phyloP scores from a whole-genome alignment of 2,329 filamentous ascomycete genomes.

The Aureobasidium pullulans region DNA sequence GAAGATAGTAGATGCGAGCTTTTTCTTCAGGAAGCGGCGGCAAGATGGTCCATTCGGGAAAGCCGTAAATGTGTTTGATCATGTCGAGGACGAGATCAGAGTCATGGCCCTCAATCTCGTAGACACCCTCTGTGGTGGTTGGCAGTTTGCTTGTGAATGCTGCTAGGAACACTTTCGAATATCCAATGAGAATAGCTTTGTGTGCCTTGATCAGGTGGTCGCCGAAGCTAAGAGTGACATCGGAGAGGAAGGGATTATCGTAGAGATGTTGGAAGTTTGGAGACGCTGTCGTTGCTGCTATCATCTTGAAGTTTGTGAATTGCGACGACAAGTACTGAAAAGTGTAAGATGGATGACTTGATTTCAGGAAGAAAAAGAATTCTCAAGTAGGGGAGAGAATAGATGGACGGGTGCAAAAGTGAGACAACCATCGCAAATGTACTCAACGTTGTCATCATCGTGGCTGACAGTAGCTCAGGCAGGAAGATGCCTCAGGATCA shows the following conservation, averaged over 20 bases:
- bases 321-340: no score
- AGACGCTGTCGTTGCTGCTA: no score
- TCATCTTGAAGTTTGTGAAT: no score
- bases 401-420: no score
- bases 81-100: background rate
- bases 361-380: no score
- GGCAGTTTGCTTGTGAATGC: background rate
- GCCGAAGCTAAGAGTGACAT: background rate
- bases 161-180: background rate
- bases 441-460: no score
- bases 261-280: background rate
- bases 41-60: background rate
- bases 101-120: background rate
- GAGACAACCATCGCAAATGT: no score
- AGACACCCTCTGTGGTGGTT: background rate
- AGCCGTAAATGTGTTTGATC: background rate
- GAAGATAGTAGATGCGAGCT: background rate
- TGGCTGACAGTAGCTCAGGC: background rate
- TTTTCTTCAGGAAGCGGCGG: no score
- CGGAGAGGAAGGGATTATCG: background rate
- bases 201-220: background rate
- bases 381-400: no score
- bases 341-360: no score
- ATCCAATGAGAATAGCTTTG: background rate
- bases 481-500: background rate